Conservation (phyloP, 2,329 filamentous ascomycete genomes). For the Trichophyton mentagrophytes region DNA sequence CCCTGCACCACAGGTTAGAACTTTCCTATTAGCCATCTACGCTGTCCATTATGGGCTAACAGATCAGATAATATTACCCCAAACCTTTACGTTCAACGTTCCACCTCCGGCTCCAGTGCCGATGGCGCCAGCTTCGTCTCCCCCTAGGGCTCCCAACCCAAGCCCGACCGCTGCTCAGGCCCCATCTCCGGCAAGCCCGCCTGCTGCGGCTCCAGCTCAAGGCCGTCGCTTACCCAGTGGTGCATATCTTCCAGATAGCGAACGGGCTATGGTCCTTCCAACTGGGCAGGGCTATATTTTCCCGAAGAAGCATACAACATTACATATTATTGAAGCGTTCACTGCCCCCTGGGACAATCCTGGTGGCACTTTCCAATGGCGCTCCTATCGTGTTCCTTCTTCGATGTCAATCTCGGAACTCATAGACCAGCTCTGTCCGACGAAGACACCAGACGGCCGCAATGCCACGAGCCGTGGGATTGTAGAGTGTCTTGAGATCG, state of each 20-base stretch:
- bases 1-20: neutral
- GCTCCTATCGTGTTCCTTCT: conserved; percentile 41
- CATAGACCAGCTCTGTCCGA: conserved; percentile 46
- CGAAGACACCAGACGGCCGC: conserved; percentile 28
- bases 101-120: conserved; percentile 9
- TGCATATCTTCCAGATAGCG: conserved; percentile 37
- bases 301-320: conserved; percentile 44
- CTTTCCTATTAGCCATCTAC: neutral
- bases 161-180: conserved; percentile 9
- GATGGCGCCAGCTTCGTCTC: conserved; percentile 10
- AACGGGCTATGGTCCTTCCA: conserved; percentile 36
- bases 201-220: conserved; percentile 30
- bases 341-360: conserved; percentile 24
- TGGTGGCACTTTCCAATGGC: conserved; percentile 31
- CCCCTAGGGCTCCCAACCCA: conserved; percentile 6
- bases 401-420: conserved; percentile 44
- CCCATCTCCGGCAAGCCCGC: conserved; percentile 15
- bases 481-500: conserved; percentile 41
- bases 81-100: neutral
- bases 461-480: conserved; percentile 39
- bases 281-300: conserved; percentile 53
- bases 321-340: conserved; percentile 44
- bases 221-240: conserved; percentile 34
- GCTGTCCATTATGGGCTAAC: neutral
- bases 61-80: neutral